These are phyloP conservation scores for Arctium minus DNA, from an alignment of 129 eudicot species.

Conservation along the genomic window DNA sequence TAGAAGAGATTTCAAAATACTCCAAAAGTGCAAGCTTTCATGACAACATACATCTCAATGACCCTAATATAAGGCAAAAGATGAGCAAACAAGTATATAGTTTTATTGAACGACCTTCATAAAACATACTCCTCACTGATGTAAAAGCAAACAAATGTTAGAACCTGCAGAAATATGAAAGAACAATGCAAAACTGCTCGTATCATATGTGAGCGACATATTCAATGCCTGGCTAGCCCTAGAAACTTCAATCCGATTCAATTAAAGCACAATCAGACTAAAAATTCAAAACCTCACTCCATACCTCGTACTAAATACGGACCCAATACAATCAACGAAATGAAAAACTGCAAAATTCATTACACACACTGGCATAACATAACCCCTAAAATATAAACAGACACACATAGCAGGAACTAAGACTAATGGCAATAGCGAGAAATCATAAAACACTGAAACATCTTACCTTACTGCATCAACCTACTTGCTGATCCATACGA, in stretches of 20 bases:
- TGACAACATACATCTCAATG: not conserved
- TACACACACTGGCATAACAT: not conserved
- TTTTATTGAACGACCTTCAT: not conserved
- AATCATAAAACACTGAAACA: not conserved
- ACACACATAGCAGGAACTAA: not conserved
- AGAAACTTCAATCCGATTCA: conserved; percentile 8
- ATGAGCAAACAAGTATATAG: not conserved
- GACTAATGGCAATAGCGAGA: not conserved
- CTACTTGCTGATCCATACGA: not conserved
- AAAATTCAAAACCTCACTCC: not conserved
- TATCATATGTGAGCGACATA: conserved; percentile 12
- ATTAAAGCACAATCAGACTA: conserved; percentile 4
- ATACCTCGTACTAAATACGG: not conserved
- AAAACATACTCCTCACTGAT: not conserved
- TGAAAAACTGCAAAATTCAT: not conserved
- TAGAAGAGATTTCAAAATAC: not conserved
- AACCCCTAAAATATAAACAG: conserved; percentile 14
- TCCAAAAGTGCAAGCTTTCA: not conserved
- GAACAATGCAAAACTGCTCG: not conserved
- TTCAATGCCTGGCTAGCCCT: conserved; percentile 12
- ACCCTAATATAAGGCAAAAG: not conserved
- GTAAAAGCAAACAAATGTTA: not conserved
- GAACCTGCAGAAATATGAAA: not conserved
- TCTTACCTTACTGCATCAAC: conserved; percentile 5
- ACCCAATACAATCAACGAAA: not conserved